Evolutionary conservation across 1,284 basidiomycete genomes (phyloP).

Genomic region (Coniferiporia weirii): DNA sequence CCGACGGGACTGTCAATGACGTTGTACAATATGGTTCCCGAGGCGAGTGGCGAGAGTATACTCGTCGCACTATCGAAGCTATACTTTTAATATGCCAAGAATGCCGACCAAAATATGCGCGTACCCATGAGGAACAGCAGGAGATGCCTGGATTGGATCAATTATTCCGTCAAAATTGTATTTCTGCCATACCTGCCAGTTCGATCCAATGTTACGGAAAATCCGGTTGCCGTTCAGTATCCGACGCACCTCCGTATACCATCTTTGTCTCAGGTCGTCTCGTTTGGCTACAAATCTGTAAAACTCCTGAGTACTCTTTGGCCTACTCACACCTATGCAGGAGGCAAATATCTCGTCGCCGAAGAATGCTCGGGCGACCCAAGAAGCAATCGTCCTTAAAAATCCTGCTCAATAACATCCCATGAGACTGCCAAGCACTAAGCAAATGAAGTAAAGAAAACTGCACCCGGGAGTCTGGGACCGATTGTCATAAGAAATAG

Average conservation of each 20-base stretch:
- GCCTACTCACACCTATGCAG: slow-evolving; percentile 39
- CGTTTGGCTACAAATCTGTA: slow-evolving; percentile 43
- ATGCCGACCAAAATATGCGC: slow-evolving; percentile 19
- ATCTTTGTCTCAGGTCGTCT: slow-evolving; percentile 46
- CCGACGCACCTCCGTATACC: slow-evolving; percentile 49
- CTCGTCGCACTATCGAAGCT: slow-evolving; percentile 41
- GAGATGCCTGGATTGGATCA: slow-evolving; percentile 67
- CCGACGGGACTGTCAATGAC: slow-evolving; percentile 76
- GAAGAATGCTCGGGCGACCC: slow-evolving; percentile 44
- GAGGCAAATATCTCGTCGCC: slow-evolving; percentile 53
- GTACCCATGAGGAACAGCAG: slow-evolving; percentile 68
- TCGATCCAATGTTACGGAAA: neutral
- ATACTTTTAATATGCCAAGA: neutral
- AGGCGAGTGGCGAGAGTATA: slow-evolving; percentile 48
- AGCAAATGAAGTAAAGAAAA: neutral
- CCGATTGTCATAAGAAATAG: slow-evolving; percentile 57
- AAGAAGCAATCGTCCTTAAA: slow-evolving; percentile 43
- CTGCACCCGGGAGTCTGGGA: slow-evolving; percentile 51
- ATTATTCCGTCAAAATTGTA: slow-evolving; percentile 71
- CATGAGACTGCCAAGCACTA: neutral
- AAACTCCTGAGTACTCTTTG: slow-evolving; percentile 55
- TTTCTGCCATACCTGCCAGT: slow-evolving; percentile 66
- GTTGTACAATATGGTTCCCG: slow-evolving; percentile 59
- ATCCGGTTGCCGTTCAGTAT: neutral
- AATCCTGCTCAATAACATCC: slow-evolving; percentile 35